Conservation (phyloP, 345 rosid species). For the Syzygium grande region DNA sequence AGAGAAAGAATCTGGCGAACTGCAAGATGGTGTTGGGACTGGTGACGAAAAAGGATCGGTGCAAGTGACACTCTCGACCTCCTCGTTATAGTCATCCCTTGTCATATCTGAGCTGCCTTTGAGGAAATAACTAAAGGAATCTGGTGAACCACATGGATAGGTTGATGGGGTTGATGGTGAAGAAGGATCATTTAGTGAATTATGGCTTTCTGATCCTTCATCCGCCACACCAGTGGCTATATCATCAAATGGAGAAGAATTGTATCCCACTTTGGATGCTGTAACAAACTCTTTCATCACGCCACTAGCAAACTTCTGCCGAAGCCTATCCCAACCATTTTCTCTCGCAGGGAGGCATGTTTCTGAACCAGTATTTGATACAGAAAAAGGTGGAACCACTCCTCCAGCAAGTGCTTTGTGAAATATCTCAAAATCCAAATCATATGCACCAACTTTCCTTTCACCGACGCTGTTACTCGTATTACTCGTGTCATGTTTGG, state of each 20-base stretch:
- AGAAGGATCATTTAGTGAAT: constrained; percentile 4
- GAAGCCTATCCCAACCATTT: constrained; percentile 54
- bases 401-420: constrained; percentile 61
- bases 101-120: constrained; percentile 15
- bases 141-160: constrained; percentile 35
- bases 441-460: constrained; percentile 45
- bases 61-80: constrained; percentile 3
- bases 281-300: constrained; percentile 39
- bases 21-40: constrained; percentile 14
- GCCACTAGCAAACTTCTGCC: constrained; percentile 53
- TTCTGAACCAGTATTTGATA: constrained; percentile 35
- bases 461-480: constrained; percentile 4
- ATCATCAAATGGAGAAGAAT: constrained; percentile 3
- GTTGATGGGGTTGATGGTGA: constrained; percentile 25
- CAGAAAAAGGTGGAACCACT: constrained; percentile 51
- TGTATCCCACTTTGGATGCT: constrained; percentile 28
- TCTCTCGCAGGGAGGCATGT: constrained; percentile 62
- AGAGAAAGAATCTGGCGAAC: constrained; percentile 36
- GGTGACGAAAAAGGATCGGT: constrained; percentile 12
- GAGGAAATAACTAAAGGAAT: constrained; percentile 27
- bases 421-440: constrained; percentile 56
- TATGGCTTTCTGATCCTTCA: constrained; percentile 9
- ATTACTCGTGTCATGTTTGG: constrained; percentile 4
- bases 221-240: background rate
- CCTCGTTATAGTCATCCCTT: constrained; percentile 14